phyloP scores from a whole-genome alignment of 805 yeast genomes.

The Torulaspora gathmanii region DNA sequence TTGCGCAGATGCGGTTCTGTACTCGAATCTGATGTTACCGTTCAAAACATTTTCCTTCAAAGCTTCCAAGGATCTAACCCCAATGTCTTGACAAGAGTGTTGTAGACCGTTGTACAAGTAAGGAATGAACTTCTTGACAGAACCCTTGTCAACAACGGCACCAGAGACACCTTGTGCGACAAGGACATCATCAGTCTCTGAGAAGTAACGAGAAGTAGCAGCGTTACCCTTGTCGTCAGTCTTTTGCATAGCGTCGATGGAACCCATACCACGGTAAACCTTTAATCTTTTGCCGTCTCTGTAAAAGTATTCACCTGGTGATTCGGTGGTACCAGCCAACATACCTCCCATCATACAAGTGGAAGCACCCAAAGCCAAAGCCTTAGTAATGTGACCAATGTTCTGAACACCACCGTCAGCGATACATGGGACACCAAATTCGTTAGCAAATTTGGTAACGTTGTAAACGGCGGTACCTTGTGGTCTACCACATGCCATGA shows the following conservation, averaged over 20 bases:
- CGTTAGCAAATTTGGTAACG: constrained; percentile 88
- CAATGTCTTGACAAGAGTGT: constrained; percentile 98
- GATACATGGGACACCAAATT: constrained; percentile 96
- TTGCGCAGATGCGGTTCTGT: constrained; percentile 98
- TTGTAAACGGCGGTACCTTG: constrained; percentile 98
- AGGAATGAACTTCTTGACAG: constrained; percentile 88
- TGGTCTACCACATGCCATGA: constrained; percentile 99
- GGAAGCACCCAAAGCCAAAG: constrained; percentile 94
- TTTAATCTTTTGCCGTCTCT: constrained; percentile 97
- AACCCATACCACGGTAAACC: constrained; percentile 99
- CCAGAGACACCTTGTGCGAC: constrained; percentile 99
- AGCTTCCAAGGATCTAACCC: constrained; percentile 60
- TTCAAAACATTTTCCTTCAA: constrained; percentile 59
- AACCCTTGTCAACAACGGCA: constrained; percentile 94
- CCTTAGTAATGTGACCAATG: constrained; percentile 97
- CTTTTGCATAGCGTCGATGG: constrained; percentile 96
- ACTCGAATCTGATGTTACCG: constrained; percentile 86
- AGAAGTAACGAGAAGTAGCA: constrained; percentile 95
- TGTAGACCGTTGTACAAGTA: constrained; percentile 92
- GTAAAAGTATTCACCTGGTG: constrained; percentile 98
- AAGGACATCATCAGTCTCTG: constrained; percentile 89
- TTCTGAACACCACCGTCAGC: constrained; percentile 99
- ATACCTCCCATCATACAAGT: constrained; percentile 99
- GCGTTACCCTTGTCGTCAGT: constrained; percentile 89
- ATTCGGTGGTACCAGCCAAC: constrained; percentile 96